phyloP scores from a whole-genome alignment of 2,329 filamentous ascomycete genomes.

The Chrysoporthe cubensis region DNA sequence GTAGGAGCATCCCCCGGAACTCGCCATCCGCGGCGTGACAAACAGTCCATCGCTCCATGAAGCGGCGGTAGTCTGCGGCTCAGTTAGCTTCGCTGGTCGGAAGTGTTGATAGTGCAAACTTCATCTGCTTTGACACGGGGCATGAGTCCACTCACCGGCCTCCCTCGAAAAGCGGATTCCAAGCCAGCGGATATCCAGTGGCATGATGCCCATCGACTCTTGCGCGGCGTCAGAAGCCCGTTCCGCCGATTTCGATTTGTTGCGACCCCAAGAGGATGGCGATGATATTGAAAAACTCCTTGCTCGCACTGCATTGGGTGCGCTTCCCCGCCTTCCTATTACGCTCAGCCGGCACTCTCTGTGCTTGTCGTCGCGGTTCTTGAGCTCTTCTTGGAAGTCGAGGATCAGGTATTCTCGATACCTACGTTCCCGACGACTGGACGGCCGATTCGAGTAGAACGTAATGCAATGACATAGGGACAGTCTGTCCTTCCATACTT shows the following conservation, averaged over 20 bases:
- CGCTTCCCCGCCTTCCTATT: conserved; percentile 46
- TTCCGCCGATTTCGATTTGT: conserved; percentile 38
- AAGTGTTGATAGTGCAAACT: no score
- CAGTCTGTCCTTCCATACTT: conserved; percentile 55
- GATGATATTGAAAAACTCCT: conserved; percentile 50
- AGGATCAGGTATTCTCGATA: conserved; percentile 54
- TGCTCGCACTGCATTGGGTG: conserved; percentile 37
- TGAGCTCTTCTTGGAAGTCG: conserved; percentile 51
- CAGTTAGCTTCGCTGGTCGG: conserved; percentile 9
- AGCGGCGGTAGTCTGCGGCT: conserved; percentile 49
- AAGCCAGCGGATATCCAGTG: conserved; percentile 51
- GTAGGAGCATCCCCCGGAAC: conserved; percentile 51
- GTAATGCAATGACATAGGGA: conserved; percentile 52
- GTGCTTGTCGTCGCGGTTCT: conserved; percentile 50
- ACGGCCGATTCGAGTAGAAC: conserved; percentile 47
- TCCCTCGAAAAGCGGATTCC: conserved; percentile 54
- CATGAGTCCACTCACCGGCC: conserved; percentile 43
- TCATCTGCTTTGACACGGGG: not conserved
- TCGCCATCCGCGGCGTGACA: conserved; percentile 52
- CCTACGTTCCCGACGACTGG: conserved; percentile 44
- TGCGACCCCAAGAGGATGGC: conserved; percentile 43
- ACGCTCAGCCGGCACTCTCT: conserved; percentile 50
- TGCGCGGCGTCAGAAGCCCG: conserved; percentile 18
- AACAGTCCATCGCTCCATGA: conserved; percentile 50
- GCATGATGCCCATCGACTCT: conserved; percentile 15